Evolutionary conservation across 129 eudicot genomes (phyloP).

Genomic region (Pulicaria dysenterica): DNA sequence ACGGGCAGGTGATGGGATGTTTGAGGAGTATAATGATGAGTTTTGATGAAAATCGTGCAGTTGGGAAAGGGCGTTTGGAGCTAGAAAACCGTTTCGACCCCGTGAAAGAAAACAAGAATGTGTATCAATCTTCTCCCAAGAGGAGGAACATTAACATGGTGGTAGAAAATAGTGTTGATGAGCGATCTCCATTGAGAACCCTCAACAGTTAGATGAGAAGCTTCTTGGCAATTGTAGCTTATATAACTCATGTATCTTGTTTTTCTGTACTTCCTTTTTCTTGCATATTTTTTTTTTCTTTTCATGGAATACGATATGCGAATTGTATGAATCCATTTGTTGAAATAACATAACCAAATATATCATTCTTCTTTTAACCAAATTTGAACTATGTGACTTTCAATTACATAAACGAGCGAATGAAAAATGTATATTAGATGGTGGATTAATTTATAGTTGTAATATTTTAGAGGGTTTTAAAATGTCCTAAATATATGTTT

Average conservation of each 20-base stretch:
- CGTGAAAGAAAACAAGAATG: slow-evolving; percentile 53
- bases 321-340: slow-evolving; percentile 27
- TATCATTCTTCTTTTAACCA: slow-evolving; percentile 6
- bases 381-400: too few relatives aligned
- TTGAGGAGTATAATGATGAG: slow-evolving; percentile 53
- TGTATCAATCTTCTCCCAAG: slow-evolving; percentile 46
- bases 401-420: too few relatives aligned
- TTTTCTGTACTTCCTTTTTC: slow-evolving; percentile 1
- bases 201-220: slow-evolving; percentile 48
- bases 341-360: slow-evolving; percentile 36
- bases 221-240: slow-evolving; percentile 4
- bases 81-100: slow-evolving; percentile 41
- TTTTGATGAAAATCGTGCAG: slow-evolving; percentile 26
- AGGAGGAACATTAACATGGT: slow-evolving; percentile 21
- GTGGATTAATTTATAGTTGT: too few relatives aligned
- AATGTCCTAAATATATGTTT: too few relatives aligned
- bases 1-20: slow-evolving; percentile 48
- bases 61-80: background rate
- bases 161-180: slow-evolving; percentile 45
- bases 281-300: background rate
- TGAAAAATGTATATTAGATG: too few relatives aligned
- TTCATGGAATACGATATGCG: slow-evolving; percentile 17
- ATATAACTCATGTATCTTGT: slow-evolving; percentile 20
- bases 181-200: slow-evolving; percentile 71
- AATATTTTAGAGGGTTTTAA: too few relatives aligned